A percentile compares a stretch with the other conserved stretches of the same genome.
phyloP scores from a whole-genome alignment of 2,329 filamentous ascomycete genomes.

The Paraphaeosphaeria minitans region DNA sequence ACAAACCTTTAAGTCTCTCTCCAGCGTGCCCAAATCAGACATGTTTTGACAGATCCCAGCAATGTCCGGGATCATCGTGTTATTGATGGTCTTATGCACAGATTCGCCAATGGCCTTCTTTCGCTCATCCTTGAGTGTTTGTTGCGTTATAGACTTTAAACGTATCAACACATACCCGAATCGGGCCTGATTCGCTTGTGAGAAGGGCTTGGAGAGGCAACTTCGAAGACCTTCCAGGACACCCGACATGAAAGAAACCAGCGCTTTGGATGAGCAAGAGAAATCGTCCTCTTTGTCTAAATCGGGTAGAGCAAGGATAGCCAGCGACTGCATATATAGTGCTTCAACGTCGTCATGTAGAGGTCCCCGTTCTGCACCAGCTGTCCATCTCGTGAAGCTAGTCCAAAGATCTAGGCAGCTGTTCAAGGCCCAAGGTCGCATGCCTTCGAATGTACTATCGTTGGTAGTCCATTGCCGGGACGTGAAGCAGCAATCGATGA shows the following conservation, averaged over 20 bases:
- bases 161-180: slow-evolving; percentile 29
- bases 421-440: slow-evolving; percentile 35
- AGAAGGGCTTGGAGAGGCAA: slow-evolving; percentile 19
- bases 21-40: slow-evolving; percentile 22
- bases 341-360: slow-evolving; percentile 28
- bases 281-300: slow-evolving; percentile 10
- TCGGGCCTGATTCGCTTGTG: slow-evolving; percentile 28
- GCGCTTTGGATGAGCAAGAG: slow-evolving; percentile 26
- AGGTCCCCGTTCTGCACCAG: slow-evolving; percentile 12
- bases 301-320: slow-evolving; percentile 18
- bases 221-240: slow-evolving; percentile 28
- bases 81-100: slow-evolving; percentile 15
- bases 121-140: neutral
- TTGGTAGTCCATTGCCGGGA: neutral
- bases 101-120: neutral
- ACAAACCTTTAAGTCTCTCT: slow-evolving; percentile 42
- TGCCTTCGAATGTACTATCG: slow-evolving; percentile 19
- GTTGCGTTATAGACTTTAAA: slow-evolving; percentile 18
- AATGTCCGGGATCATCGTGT: slow-evolving; percentile 25
- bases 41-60: slow-evolving; percentile 26
- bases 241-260: slow-evolving; percentile 23
- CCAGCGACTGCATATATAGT: slow-evolving; percentile 32
- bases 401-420: slow-evolving; percentile 32
- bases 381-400: slow-evolving; percentile 28
- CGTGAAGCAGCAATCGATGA: slow-evolving; percentile 16